phyloP scores from a whole-genome alignment of 1,284 basidiomycete species.

The Malassezia psittaci region DNA sequence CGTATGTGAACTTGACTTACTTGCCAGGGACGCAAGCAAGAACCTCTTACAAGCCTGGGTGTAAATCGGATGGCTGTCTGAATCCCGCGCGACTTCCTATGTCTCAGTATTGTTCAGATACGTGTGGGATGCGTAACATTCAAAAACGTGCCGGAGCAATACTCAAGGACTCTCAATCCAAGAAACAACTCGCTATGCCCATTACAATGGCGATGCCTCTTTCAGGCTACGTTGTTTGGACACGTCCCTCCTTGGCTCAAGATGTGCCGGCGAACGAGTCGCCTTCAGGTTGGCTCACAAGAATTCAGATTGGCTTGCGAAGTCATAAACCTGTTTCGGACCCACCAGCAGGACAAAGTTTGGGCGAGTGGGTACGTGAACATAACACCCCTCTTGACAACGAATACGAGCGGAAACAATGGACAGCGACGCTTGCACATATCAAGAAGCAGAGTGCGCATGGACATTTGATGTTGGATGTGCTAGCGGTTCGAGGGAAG shows the following conservation, averaged over 20 bases:
- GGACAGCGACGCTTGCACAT: neutral
- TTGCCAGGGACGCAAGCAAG: constrained; percentile 8
- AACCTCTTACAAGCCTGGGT: constrained; percentile 31
- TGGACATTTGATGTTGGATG: constrained; percentile 3
- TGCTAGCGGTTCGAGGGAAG: constrained; percentile 12
- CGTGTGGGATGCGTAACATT: constrained; percentile 26
- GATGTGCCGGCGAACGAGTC: neutral
- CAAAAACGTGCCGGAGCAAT: constrained; percentile 10
- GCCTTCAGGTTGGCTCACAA: neutral
- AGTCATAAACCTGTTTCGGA: neutral
- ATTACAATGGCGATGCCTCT: neutral
- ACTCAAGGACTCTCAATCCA: neutral
- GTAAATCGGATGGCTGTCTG: constrained; percentile 20
- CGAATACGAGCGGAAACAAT: neutral
- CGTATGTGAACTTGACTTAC: constrained; percentile 6
- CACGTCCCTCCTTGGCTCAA: neutral
- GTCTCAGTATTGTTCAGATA: constrained; percentile 34
- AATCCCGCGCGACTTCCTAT: constrained; percentile 25
- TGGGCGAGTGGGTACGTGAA: neutral
- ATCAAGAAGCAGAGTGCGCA: neutral
- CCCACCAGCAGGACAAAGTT: constrained; percentile 7
- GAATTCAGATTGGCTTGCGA: neutral
- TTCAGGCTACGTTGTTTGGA: constrained; percentile 7
- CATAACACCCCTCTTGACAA: constrained; percentile 5
- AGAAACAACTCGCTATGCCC: neutral